A percentile compares a stretch with the other conserved stretches of the same genome.
phyloP scores from a whole-genome alignment of 768 basidiomycete species.

The Pluteus cervinus region DNA sequence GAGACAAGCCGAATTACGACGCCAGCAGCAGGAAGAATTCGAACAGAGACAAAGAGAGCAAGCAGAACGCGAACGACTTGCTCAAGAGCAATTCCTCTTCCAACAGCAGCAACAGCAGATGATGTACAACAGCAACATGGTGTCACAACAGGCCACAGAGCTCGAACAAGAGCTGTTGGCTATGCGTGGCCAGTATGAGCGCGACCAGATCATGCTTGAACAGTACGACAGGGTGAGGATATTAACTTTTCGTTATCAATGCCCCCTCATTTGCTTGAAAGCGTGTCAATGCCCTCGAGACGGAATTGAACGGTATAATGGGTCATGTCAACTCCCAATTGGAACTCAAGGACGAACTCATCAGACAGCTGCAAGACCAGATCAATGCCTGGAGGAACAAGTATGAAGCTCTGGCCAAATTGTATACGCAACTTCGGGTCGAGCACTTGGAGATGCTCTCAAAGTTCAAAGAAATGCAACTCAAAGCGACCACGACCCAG shows the following conservation, averaged over 20 bases:
- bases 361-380: constrained; percentile 94
- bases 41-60: constrained; percentile 85
- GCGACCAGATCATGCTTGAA: constrained; percentile 95
- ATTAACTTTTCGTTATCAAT: constrained; percentile 4
- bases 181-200: constrained; percentile 95
- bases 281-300: constrained; percentile 95
- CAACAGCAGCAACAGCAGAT: constrained; percentile 83
- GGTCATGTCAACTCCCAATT: constrained; percentile 82
- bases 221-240: constrained; percentile 90
- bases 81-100: constrained; percentile 87
- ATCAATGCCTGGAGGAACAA: constrained; percentile 97
- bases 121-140: constrained; percentile 72
- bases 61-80: constrained; percentile 79
- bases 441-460: constrained; percentile 97
- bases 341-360: constrained; percentile 88
- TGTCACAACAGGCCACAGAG: constrained; percentile 65
- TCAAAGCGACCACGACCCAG: constrained; percentile 97
- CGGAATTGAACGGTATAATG: constrained; percentile 72
- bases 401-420: constrained; percentile 96
- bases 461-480: constrained; percentile 95
- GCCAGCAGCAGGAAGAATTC: constrained; percentile 80
- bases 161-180: constrained; percentile 86
- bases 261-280: constrained; percentile 22
- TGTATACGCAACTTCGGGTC: constrained; percentile 95
- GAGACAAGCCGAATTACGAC: constrained; percentile 68